Percentiles rank a stretch among this genome's conserved stretches.
phyloP scores from a whole-genome alignment of 768 basidiomycete species.

The Hortiboletus flavorubellus region DNA sequence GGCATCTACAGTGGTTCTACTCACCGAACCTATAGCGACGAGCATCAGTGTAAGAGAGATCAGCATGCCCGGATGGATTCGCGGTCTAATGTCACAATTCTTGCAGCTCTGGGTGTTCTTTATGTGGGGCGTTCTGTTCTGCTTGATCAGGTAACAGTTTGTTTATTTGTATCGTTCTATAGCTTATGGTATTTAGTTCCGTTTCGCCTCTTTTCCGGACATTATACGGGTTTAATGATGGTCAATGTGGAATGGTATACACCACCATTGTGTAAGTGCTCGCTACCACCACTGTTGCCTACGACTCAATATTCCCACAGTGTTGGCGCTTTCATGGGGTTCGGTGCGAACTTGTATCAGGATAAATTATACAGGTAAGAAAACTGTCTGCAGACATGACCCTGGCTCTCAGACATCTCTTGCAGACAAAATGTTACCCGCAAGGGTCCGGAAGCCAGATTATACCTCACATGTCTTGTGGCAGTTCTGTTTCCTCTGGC shows the following conservation, averaged over 20 bases:
- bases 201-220: slow-evolving; percentile 51
- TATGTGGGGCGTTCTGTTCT: slow-evolving; percentile 71
- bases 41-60: slow-evolving; percentile 57
- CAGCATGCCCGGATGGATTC: not conserved
- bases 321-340: slow-evolving; percentile 48
- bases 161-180: not conserved
- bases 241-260: slow-evolving; percentile 59
- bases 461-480: slow-evolving; percentile 53
- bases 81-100: not conserved
- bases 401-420: slow-evolving; percentile 24
- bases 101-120: slow-evolving; percentile 63
- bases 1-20: slow-evolving; percentile 10
- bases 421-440: slow-evolving; percentile 26
- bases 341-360: slow-evolving; percentile 42
- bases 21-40: slow-evolving; percentile 63
- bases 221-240: slow-evolving; percentile 59
- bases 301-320: slow-evolving; percentile 31
- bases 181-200: slow-evolving; percentile 37
- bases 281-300: not conserved
- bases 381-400: not conserved
- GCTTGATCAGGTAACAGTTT: slow-evolving; percentile 49
- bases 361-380: slow-evolving; percentile 44
- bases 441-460: slow-evolving; percentile 51
- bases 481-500: slow-evolving; percentile 50
- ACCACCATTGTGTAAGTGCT: slow-evolving; percentile 48